Percentiles rank a stretch among this genome's conserved stretches.
phyloP scores from a whole-genome alignment of 2,329 filamentous ascomycete genomes.

The Ceratocystis papillata region DNA sequence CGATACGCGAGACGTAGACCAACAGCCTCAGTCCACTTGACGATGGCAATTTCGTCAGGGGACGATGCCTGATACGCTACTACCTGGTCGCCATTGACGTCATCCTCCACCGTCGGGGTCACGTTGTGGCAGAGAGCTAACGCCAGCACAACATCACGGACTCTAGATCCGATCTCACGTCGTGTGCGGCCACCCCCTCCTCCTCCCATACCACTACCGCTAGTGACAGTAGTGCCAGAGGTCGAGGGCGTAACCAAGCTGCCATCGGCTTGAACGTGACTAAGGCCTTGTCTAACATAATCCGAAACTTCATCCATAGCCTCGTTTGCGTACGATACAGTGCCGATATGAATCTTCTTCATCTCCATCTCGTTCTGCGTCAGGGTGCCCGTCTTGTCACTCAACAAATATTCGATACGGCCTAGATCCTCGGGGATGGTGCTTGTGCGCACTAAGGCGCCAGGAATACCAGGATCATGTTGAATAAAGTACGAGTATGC shows the following conservation, averaged over 20 bases:
- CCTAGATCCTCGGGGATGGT: slow-evolving; percentile 96
- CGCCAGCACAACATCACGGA: slow-evolving; percentile 84
- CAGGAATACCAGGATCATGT: slow-evolving; percentile 76
- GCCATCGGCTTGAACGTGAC: slow-evolving; percentile 31
- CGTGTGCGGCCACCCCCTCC: slow-evolving; percentile 66
- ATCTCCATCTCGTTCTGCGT: slow-evolving; percentile 99
- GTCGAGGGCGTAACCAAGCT: slow-evolving; percentile 67
- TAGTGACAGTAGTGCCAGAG: slow-evolving; percentile 36
- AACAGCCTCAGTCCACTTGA: slow-evolving; percentile 87
- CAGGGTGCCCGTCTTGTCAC: slow-evolving; percentile 95
- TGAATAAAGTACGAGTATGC: slow-evolving; percentile 96
- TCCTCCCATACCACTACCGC: slow-evolving; percentile 31
- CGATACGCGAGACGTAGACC: slow-evolving; percentile 75
- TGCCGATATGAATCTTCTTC: slow-evolving; percentile 97
- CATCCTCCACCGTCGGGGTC: slow-evolving; percentile 70
- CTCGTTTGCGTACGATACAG: slow-evolving; percentile 94
- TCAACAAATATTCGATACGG: slow-evolving; percentile 88
- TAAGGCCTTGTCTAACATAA: slow-evolving; percentile 78
- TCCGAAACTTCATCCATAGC: slow-evolving; percentile 93
- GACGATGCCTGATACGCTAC: slow-evolving; percentile 94
- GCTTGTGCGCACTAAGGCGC: slow-evolving; percentile 86
- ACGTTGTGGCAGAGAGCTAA: slow-evolving; percentile 95
- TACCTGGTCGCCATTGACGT: slow-evolving; percentile 62
- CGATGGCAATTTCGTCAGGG: slow-evolving; percentile 95
- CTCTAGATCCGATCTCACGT: slow-evolving; percentile 84